Evolutionary conservation across 2,329 filamentous ascomycete genomes (phyloP), one percentile per base, ranked within the genome.

Genomic region (Mariannaea sp.): DNA sequence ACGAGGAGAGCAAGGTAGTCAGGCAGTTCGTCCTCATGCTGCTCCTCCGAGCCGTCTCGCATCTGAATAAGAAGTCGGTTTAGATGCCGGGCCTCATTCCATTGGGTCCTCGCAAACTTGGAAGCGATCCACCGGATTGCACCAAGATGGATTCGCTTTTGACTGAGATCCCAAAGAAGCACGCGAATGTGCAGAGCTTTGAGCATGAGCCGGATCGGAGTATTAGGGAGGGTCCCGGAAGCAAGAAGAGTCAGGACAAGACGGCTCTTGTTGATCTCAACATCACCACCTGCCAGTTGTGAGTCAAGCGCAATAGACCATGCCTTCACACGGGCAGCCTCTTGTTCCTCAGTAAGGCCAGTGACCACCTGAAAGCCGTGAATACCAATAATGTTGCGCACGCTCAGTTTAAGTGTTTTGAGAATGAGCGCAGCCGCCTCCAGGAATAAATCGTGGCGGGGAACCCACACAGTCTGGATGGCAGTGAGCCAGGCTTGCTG

Each of bases 221-320:
- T 94, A 54, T 90, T 85, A 9, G 92, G 92, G 1, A 97, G 78
- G 1, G 92, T 96, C 19, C 88, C 87, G 2, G 92, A 95, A 7
- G 92, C 92, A 65, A 97, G 86, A 20, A 97, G 80, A 0, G 92
- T 96, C 43, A 97, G 78, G 0, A 93, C 83, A 26, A 97, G 79
- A 43, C 93, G 86, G 70, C 90, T 92, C 71, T 89, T 92, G 77
- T 88, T 96, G 62, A 97, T 89, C 70, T 96, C 90, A 7, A 87
- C 83, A 71, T 97, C 93, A 12, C 93, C 92, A 35, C 93, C 93
- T 8, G 90, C 90, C 16, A 97, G 80, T 70, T 97, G 93, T 20
- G 93, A 92, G 71, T 97, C 93, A 49, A 97, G 82, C 12, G 92
- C 92, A 65, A 96, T 96, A 27, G 88, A 83, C 93, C 93, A 97